These are phyloP conservation scores for Cystobasidium sp. DNA, from an alignment of 1,284 basidiomycete genomes.

Conservation along the genomic window DNA sequence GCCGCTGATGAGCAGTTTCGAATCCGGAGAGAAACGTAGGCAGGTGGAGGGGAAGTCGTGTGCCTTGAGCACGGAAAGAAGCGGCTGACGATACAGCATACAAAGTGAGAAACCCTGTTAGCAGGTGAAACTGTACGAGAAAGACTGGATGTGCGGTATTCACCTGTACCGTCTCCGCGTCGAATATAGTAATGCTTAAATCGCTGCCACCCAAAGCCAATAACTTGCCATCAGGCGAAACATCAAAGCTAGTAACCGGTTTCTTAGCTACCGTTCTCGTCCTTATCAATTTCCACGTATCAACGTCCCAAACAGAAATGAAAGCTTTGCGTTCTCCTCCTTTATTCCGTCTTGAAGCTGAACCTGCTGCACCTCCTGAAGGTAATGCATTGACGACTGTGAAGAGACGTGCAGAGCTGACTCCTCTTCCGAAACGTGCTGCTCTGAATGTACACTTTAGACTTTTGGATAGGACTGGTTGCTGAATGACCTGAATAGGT, in stretches of 20 bases:
- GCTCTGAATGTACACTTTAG: slow-evolving; percentile 70
- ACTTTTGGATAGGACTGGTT: slow-evolving; percentile 51
- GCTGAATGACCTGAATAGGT: slow-evolving; percentile 50
- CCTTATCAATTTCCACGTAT: slow-evolving; percentile 58
- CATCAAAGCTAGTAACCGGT: slow-evolving; percentile 81
- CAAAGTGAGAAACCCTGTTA: neutral
- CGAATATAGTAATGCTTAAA: slow-evolving; percentile 80
- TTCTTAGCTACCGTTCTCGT: slow-evolving; percentile 67
- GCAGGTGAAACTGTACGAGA: neutral
- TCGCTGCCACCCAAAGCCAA: slow-evolving; percentile 89
- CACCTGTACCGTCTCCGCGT: slow-evolving; percentile 77
- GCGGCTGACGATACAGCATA: slow-evolving; percentile 65
- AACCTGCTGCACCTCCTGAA: neutral
- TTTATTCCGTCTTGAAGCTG: slow-evolving; percentile 6
- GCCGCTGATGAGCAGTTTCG: slow-evolving; percentile 82
- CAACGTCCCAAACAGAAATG: slow-evolving; percentile 53
- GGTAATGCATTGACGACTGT: slow-evolving; percentile 74
- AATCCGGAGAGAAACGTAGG: slow-evolving; percentile 81
- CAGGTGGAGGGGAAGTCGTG: slow-evolving; percentile 95
- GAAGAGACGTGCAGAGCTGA: slow-evolving; percentile 65
- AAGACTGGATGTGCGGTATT: slow-evolving; percentile 53
- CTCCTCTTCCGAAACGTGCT: slow-evolving; percentile 68
- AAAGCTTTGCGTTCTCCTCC: slow-evolving; percentile 49
- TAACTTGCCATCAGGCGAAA: slow-evolving; percentile 79
- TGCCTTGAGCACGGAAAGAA: slow-evolving; percentile 84